phyloP scores from a whole-genome alignment of 2,329 filamentous ascomycete genomes.

The Ascochyta fabae region DNA sequence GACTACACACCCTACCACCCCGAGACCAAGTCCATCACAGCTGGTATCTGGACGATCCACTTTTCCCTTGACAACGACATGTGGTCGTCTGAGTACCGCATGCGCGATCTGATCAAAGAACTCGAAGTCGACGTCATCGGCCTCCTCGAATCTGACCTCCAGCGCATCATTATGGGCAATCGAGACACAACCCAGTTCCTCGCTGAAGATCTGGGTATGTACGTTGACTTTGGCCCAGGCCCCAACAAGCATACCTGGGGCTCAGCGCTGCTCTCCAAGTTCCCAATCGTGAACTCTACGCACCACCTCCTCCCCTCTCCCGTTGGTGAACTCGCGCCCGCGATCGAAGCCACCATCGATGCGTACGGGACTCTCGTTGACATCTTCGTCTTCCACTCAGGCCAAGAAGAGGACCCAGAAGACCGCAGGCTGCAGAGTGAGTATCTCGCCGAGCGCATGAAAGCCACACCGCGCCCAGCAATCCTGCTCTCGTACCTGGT shows the following conservation, averaged over 20 bases:
- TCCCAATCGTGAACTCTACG: constrained; percentile 95
- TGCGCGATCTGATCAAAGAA: constrained; percentile 89
- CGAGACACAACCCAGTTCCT: constrained; percentile 94
- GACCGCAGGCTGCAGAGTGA: constrained; percentile 85
- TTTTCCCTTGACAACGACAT: constrained; percentile 98
- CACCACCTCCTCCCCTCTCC: constrained; percentile 94
- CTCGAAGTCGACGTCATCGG: constrained; percentile 97
- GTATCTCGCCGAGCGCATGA: constrained; percentile 90
- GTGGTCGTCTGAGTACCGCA: constrained; percentile 95
- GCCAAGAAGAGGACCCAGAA: constrained; percentile 94
- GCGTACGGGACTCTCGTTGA: constrained; percentile 90
- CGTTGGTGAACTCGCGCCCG: constrained; percentile 91
- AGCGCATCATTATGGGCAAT: constrained; percentile 99
- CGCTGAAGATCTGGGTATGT: constrained; percentile 97
- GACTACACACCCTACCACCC: constrained; percentile 90
- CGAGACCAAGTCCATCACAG: constrained; percentile 85
- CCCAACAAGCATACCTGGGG: constrained; percentile 99
- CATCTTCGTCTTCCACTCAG: constrained; percentile 97
- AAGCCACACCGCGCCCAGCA: constrained; percentile 76
- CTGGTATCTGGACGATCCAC: constrained; percentile 98
- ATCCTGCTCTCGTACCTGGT: constrained; percentile 93
- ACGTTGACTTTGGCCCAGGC: constrained; percentile 94
- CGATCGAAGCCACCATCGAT: constrained; percentile 95
- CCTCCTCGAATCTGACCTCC: constrained; percentile 89
- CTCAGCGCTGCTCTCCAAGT: constrained; percentile 89